Percentiles rank a stretch among this genome's conserved stretches.
Evolutionary conservation across 1,139 yeast species (phyloP).

Genomic region (Candida pseudoviswanathii): DNA sequence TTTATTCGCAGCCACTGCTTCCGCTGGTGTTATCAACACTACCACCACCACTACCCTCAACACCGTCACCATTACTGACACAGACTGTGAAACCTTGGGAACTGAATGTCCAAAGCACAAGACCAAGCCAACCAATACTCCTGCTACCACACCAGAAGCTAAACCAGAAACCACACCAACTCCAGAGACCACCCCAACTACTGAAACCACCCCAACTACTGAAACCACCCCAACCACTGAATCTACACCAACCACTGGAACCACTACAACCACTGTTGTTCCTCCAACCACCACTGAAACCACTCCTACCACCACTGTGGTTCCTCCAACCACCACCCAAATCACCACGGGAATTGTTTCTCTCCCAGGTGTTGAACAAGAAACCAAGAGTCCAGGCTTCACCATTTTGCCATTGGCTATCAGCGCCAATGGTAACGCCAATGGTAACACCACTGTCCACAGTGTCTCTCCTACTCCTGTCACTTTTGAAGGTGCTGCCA

Average conservation of each 20-base stretch:
- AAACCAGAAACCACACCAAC: neutral
- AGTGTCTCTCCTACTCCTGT: neutral
- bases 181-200: neutral
- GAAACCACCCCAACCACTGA: neutral
- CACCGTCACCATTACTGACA: neutral
- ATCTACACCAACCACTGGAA: neutral
- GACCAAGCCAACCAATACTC: neutral
- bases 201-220: neutral
- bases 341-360: neutral
- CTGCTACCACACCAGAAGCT: neutral
- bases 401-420: neutral
- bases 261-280: neutral
- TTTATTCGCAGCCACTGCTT: conserved; percentile 1
- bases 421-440: neutral
- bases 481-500: neutral
- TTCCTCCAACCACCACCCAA: neutral
- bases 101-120: neutral
- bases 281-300: neutral
- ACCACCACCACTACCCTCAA: neutral
- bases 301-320: neutral
- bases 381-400: neutral
- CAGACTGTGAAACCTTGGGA: neutral
- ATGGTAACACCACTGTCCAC: neutral
- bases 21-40: neutral
- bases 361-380: neutral